Evolutionary conservation across 202 grass and related monocot species (phyloP), one percentile per base, ranked within the genome.

Genomic region (Elaeis oleifera): DNA sequence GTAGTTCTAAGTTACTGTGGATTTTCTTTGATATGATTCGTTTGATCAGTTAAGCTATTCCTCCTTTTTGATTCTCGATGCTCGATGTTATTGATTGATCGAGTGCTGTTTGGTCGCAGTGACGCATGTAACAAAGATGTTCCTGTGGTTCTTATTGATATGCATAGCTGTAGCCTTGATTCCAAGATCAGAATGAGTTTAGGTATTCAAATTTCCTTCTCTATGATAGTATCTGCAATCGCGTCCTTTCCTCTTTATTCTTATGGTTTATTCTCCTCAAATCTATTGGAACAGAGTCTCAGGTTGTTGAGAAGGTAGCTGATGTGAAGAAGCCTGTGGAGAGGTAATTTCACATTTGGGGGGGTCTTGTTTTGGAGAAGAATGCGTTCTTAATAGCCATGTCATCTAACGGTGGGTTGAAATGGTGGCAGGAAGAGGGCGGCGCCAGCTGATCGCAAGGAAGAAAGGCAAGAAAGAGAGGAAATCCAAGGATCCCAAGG

Each of bases 101-200:
- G 56, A 39, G 50, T 29, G 52, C 53, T 64, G 22, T 66, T 76
- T 61, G 57, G 15, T 67, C 36, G 13, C 79, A 97, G 92, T 69
- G 88, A 99, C 49, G 77, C 75, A 9, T 99, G 80, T 77, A 84
- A 82, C 21, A 99, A 87, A 75, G 76, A 86, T 20, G 82, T 99
- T 18, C 72, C 94, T 22, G 72, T 99, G 64, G 94, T 81, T 23
- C 83, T 99, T 74, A 89, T 92, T 64, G 94, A 92, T 69, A 89
- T 99, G 80, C 94, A 97, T 61, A 92, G 82, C 69, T 92, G 84
- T 74, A 89, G 85, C 70, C 82, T 89, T 5, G 82, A 95, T 74
- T 70, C 71, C 22, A 81, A 95, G 73, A 89, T 95, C 74, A 67
- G 76, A 58, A 76, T 59, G 73, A 85, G n/a, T 49, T 81, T 89